A percentile compares a stretch with the other conserved stretches of the same genome.
These are phyloP conservation scores for Niveomyces coronatus DNA, from an alignment of 2,329 filamentous ascomycete species.

Conservation along the genomic window DNA sequence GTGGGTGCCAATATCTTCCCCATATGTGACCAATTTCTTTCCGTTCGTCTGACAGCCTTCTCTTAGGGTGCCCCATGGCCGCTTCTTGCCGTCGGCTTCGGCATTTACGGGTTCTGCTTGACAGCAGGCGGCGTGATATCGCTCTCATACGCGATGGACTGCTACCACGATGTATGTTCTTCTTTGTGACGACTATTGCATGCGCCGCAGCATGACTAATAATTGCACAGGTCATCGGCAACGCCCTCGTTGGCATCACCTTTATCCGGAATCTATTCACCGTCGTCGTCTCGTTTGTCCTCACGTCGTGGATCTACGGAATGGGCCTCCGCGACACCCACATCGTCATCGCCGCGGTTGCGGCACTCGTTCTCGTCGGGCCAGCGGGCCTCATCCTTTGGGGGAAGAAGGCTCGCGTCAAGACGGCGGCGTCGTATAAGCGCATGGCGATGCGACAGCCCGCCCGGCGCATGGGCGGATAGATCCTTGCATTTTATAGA, in stretches of 20 bases:
- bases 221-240: constrained; percentile 15
- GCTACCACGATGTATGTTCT: constrained; percentile 24
- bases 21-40: background rate
- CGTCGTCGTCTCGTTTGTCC: constrained; percentile 14
- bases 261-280: constrained; percentile 16
- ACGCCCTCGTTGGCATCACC: constrained; percentile 16
- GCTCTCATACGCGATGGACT: constrained; percentile 25
- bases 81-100: constrained; percentile 23
- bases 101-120: constrained; percentile 26
- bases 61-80: constrained; percentile 29
- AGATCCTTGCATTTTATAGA: too few relatives aligned
- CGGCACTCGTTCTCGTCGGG: constrained; percentile 7
- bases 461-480: too few relatives aligned
- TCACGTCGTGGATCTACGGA: constrained; percentile 15
- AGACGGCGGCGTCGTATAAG: constrained; percentile 9
- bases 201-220: background rate
- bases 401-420: constrained; percentile 11
- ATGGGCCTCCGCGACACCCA: constrained; percentile 15
- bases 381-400: constrained; percentile 10
- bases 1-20: constrained; percentile 14
- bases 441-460: constrained; percentile 6
- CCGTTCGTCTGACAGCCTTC: background rate
- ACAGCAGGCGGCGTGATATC: constrained; percentile 23
- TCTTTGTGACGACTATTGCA: too few relatives aligned
- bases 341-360: constrained; percentile 10